These are phyloP conservation scores for Terfezia boudieri DNA, from an alignment of 495 filamentous ascomycete genomes.

Conservation along the genomic window DNA sequence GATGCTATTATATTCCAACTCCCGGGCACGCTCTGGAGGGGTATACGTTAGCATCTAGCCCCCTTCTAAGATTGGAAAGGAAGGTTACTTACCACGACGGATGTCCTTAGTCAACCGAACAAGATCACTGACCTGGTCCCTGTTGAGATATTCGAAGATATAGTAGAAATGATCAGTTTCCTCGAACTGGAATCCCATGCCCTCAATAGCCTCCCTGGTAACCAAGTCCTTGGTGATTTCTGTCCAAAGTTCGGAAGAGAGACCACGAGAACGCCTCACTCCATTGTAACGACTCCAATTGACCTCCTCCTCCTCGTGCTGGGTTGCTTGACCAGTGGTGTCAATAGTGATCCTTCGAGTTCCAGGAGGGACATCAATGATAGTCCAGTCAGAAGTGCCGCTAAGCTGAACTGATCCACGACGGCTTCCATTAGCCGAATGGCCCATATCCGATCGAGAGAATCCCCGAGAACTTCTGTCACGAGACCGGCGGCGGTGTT, in stretches of 20 bases:
- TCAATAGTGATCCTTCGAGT: constrained; percentile 56
- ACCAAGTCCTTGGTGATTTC: constrained; percentile 93
- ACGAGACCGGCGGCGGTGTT: constrained; percentile 22
- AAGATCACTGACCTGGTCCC: constrained; percentile 76
- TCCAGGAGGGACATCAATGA: constrained; percentile 60
- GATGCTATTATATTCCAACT: constrained; percentile 53
- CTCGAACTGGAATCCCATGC: constrained; percentile 69
- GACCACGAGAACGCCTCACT: constrained; percentile 34
- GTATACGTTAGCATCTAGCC: not conserved
- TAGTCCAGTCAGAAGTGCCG: constrained; percentile 45
- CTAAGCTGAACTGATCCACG: constrained; percentile 22
- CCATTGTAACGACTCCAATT: constrained; percentile 28
- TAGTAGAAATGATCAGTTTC: constrained; percentile 82
- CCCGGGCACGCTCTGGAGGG: constrained; percentile 40
- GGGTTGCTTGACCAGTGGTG: constrained; percentile 17
- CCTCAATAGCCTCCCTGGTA: constrained; percentile 64
- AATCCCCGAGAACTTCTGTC: constrained; percentile 24
- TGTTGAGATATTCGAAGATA: constrained; percentile 60
- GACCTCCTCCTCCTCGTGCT: not conserved
- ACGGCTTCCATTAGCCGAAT: constrained; percentile 9
- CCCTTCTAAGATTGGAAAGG: not conserved
- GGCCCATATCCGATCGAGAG: constrained; percentile 22
- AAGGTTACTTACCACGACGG: constrained; percentile 37
- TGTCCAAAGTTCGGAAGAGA: constrained; percentile 66
- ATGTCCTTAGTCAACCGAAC: constrained; percentile 66